A percentile compares a stretch with the other conserved stretches of the same genome.
These are phyloP conservation scores for Gastrodia elata DNA, from an alignment of 106 monocot species.

Conservation along the genomic window DNA sequence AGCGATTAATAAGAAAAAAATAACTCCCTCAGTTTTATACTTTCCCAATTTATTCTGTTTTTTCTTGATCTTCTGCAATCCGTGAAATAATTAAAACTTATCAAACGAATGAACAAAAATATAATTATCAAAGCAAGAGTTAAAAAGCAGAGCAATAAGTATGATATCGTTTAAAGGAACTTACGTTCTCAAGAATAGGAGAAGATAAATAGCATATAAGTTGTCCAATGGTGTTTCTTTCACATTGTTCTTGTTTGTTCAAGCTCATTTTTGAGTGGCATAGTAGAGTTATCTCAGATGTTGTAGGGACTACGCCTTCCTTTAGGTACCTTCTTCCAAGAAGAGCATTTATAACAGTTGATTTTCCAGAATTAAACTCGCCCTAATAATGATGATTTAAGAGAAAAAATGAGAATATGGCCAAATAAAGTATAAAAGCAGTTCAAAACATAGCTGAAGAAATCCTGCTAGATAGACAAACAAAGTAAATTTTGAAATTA, in stretches of 20 bases:
- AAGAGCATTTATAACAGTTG: slow-evolving; percentile 89
- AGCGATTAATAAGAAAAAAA: too few species aligned
- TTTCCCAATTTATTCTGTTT: too few species aligned
- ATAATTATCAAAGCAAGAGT: background rate
- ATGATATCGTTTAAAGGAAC: slow-evolving; percentile 15
- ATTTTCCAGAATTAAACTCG: slow-evolving; percentile 98
- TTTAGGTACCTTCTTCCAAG: slow-evolving; percentile 89
- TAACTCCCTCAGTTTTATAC: too few species aligned
- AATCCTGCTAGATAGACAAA: background rate
- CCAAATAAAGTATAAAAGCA: background rate
- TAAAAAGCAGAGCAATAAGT: background rate
- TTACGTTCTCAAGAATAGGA: slow-evolving; percentile 82
- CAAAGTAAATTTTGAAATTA: background rate
- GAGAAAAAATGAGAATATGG: background rate
- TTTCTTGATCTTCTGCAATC: too few species aligned
- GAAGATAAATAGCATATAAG: slow-evolving; percentile 75
- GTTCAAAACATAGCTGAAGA: background rate
- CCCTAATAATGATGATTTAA: slow-evolving; percentile 35
- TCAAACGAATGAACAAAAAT: background rate
- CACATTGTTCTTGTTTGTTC: slow-evolving; percentile 62
- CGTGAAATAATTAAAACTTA: too few species aligned
- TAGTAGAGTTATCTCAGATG: slow-evolving; percentile 90
- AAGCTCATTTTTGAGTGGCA: slow-evolving; percentile 65
- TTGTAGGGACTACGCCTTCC: slow-evolving; percentile 92
- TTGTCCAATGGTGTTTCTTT: slow-evolving; percentile 90